These are phyloP conservation scores for Neurospora intermedia DNA, from an alignment of 495 filamentous ascomycete species.

Conservation along the genomic window DNA sequence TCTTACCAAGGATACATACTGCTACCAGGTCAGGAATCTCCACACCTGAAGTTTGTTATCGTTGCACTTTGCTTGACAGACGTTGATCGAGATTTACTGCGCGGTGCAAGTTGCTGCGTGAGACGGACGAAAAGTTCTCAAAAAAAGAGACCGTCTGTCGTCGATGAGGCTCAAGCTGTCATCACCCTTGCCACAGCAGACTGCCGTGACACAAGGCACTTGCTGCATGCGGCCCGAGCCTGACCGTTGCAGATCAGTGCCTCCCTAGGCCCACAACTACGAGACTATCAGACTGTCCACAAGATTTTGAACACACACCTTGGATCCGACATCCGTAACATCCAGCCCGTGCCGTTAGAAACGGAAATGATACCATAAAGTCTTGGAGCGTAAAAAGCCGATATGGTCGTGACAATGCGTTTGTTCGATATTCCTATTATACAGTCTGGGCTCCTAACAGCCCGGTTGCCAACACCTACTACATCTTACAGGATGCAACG, in stretches of 20 bases:
- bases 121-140: neutral
- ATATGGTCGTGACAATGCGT: neutral
- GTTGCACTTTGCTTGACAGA: neutral
- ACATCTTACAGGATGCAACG: slow-evolving; percentile 1
- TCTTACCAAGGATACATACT: neutral
- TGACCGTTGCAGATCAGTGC: neutral
- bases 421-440: neutral
- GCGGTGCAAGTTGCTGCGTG: neutral
- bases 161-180: neutral
- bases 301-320: neutral
- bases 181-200: neutral
- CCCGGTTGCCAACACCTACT: neutral
- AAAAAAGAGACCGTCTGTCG: neutral
- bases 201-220: neutral
- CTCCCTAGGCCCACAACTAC: neutral
- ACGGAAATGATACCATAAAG: neutral
- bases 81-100: neutral
- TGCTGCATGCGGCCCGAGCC: neutral
- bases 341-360: neutral
- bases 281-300: neutral
- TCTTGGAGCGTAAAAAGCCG: neutral
- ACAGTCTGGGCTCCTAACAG: neutral
- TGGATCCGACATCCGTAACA: neutral
- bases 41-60: neutral
- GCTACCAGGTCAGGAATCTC: neutral